Conservation (phyloP, 495 filamentous ascomycete species). For the Hypoxylon perforatum region DNA sequence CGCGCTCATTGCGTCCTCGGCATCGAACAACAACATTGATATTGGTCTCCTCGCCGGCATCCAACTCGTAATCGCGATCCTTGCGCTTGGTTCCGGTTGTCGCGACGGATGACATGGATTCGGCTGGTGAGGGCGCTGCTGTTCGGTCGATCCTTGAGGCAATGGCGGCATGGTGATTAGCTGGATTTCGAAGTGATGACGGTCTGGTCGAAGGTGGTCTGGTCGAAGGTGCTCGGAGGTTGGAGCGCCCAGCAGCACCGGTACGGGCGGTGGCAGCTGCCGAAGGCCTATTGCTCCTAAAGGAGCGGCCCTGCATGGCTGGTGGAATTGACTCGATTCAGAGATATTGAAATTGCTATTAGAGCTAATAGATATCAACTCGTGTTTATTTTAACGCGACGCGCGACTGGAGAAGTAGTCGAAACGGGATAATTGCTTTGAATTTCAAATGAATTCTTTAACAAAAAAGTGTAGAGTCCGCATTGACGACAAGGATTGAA, state of each 20-base stretch:
- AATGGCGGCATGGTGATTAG: slow-evolving; percentile 29
- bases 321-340: background rate
- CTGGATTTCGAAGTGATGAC: slow-evolving; percentile 40
- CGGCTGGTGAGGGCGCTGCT: slow-evolving; percentile 71
- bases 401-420: background rate
- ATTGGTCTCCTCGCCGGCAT: slow-evolving; percentile 84
- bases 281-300: slow-evolving; percentile 43
- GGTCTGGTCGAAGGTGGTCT: slow-evolving; percentile 39
- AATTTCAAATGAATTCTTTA: slow-evolving; percentile 10
- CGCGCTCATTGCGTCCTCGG: slow-evolving; percentile 89
- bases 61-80: slow-evolving; percentile 81
- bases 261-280: slow-evolving; percentile 37
- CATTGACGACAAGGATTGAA: slow-evolving; percentile 2
- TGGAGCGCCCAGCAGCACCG: slow-evolving; percentile 32
- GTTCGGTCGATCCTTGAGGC: slow-evolving; percentile 52
- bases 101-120: slow-evolving; percentile 66
- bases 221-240: slow-evolving; percentile 46
- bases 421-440: background rate
- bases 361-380: slow-evolving; percentile 27
- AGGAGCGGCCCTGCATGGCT: slow-evolving; percentile 47
- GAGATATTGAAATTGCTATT: slow-evolving; percentile 32
- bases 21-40: slow-evolving; percentile 98
- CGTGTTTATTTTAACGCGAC: slow-evolving; percentile 2
- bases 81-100: slow-evolving; percentile 76
- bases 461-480: background rate